phyloP scores from a whole-genome alignment of 1,139 yeast genomes.

The Spencermartinsiella ligniputridi region DNA sequence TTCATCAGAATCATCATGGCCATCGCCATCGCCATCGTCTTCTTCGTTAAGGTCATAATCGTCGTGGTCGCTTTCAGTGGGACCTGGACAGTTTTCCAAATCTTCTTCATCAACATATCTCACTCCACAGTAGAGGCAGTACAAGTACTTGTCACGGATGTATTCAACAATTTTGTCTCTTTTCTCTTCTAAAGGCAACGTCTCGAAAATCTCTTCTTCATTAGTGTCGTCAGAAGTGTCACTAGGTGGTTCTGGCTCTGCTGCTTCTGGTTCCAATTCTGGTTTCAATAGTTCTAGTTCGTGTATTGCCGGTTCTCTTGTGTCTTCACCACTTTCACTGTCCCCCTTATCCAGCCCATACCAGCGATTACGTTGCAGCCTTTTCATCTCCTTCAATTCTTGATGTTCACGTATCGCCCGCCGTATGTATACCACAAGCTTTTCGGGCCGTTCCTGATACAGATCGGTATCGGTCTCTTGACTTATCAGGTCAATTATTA shows the following conservation, averaged over 20 bases:
- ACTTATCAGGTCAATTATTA: slow-evolving; percentile 17
- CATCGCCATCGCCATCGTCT: not conserved
- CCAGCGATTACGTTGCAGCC: slow-evolving; percentile 7
- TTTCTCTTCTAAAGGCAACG: slow-evolving; percentile 25
- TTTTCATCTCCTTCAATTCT: slow-evolving; percentile 29
- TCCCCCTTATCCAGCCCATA: slow-evolving; percentile 2
- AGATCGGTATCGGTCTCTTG: slow-evolving; percentile 8
- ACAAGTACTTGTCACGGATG: slow-evolving; percentile 38
- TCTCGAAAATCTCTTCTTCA: slow-evolving; percentile 30
- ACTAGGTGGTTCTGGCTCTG: not conserved
- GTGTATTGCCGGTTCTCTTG: no score
- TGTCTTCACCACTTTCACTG: not conserved
- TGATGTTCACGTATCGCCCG: slow-evolving; percentile 20
- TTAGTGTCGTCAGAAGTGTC: slow-evolving; percentile 9
- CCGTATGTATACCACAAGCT: slow-evolving; percentile 22
- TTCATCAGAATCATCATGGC: not conserved
- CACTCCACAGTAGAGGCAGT: slow-evolving; percentile 49
- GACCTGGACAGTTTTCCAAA: slow-evolving; percentile 45
- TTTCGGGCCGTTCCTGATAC: slow-evolving; percentile 9
- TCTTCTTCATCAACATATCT: slow-evolving; percentile 37
- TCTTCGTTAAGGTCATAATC: not conserved
- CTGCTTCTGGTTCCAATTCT: not conserved
- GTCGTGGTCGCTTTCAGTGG: slow-evolving; percentile 39
- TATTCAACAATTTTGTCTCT: slow-evolving; percentile 32
- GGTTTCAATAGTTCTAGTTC: no score